These are phyloP conservation scores for Hagleromyces aurorensis DNA, from an alignment of 805 yeast species.

Conservation along the genomic window DNA sequence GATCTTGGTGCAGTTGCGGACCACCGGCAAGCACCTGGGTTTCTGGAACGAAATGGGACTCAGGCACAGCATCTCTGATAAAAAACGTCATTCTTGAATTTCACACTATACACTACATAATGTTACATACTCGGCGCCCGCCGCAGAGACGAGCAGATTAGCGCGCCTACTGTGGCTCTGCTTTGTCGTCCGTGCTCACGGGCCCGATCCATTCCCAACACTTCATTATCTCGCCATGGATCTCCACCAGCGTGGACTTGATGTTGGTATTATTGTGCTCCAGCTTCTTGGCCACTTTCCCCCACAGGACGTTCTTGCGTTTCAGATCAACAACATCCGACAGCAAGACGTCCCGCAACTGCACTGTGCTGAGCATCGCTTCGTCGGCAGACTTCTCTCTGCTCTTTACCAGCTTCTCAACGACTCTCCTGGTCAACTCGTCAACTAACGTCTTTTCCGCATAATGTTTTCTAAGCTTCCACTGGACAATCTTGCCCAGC, in stretches of 20 bases:
- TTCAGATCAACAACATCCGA: slow-evolving; percentile 25
- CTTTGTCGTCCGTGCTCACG: no score
- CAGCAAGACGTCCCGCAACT: slow-evolving; percentile 59
- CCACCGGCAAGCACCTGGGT: no score
- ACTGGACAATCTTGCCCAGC: slow-evolving; percentile 25
- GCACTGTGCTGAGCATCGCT: slow-evolving; percentile 58
- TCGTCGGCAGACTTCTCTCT: slow-evolving; percentile 27
- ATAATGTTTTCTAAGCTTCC: slow-evolving; percentile 33
- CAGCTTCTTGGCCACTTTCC: slow-evolving; percentile 42
- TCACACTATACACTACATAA: no score
- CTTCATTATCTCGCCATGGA: slow-evolving; percentile 79
- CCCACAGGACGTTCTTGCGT: slow-evolving; percentile 48
- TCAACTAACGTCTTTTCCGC: slow-evolving; percentile 37
- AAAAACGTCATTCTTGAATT: no score
- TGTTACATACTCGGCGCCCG: no score
- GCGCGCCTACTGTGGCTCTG: no score
- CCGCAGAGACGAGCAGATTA: no score
- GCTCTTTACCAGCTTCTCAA: slow-evolving; percentile 35
- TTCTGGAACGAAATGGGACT: no score
- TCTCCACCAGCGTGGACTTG: slow-evolving; percentile 53
- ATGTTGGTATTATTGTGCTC: slow-evolving; percentile 59
- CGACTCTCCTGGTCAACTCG: slow-evolving; percentile 40
- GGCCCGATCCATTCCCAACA: slow-evolving; percentile 81
- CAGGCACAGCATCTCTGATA: no score
- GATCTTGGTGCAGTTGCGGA: no score